Evolutionary conservation across 2,329 filamentous ascomycete species (phyloP), one percentile per base, ranked within the genome.

Genomic region (Aspergillus caelatus): DNA sequence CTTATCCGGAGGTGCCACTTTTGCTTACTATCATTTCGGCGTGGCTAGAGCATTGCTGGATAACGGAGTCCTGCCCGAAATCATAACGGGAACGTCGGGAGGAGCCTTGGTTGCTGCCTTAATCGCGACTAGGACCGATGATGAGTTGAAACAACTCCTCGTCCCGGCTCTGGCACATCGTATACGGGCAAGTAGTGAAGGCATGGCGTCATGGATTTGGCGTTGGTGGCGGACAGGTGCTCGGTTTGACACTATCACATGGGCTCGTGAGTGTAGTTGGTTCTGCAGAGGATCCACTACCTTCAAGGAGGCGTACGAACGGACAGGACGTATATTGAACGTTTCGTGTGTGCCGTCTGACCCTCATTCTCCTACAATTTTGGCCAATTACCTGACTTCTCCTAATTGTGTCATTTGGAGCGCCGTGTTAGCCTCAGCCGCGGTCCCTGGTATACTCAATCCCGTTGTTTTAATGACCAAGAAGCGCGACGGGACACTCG

Each of bases 381-480:
- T 99, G 9, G 93, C 93, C 74, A 99, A 99, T 79, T 97, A 98
- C 76, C 86, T 97, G 36, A 98, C 95, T 1, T 91, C 91, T 26
- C 95, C 95, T 0, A 93, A 99, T 80, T 99, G 95, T 74, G 95
- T 99, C 46, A 96, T 99, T 66, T 99, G 96, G 95, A 97, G 93
- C 12, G 94, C 95, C 2, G 93, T 98, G 3, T 81, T 99, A 52
- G 95, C 95, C 0, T 97, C 94, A 7, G 95, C 95, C 4, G 95
- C 95, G 5, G 95, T 99, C 0, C 95, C 95, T 0, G 95, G 95
- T 1, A 98, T 99, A 62, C 82, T 98, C 41, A 98, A 98, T 73
- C 95, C 95, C 0, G 94, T 99, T 1, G 87, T 99, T 9, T 92
- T 92, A 83, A 94, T 97, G 89, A 89, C 88, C 83, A 97, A 96